Conservation (phyloP, 495 filamentous ascomycete species). For the Stereocaulon alpinum region DNA sequence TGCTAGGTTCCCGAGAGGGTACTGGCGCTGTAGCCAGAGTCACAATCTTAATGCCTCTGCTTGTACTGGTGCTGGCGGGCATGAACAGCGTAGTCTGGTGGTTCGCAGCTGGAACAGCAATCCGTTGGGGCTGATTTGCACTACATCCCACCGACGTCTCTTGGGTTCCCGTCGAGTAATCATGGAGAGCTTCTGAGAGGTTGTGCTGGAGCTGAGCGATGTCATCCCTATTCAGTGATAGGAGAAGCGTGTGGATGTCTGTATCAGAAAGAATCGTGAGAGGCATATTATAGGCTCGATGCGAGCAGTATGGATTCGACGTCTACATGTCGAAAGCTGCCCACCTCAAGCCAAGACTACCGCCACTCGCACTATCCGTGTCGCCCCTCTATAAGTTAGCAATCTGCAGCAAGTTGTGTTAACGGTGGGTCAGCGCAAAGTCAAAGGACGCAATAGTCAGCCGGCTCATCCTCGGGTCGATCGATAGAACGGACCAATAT, state of each 20-base stretch:
- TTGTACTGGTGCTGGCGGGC: conserved; percentile 58
- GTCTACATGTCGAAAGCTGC: too few species aligned
- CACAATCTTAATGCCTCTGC: conserved; percentile 54
- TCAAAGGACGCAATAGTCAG: too few species aligned
- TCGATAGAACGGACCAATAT: too few species aligned
- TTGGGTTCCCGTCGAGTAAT: conserved; percentile 65
- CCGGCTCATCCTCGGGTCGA: too few species aligned
- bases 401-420: too few species aligned
- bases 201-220: conserved; percentile 51
- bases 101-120: conserved; percentile 55
- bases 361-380: too few species aligned
- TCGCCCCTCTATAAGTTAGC: too few species aligned
- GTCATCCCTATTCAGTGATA: conserved; percentile 58
- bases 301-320: too few species aligned
- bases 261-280: conserved; percentile 65
- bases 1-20: conserved; percentile 8
- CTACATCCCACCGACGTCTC: conserved; percentile 44
- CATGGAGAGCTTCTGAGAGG: conserved; percentile 67
- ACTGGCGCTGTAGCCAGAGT: conserved; percentile 30
- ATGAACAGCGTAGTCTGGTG: conserved; percentile 84
- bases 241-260: conserved; percentile 60
- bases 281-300: conserved; percentile 42
- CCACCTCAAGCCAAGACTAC: too few species aligned
- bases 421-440: too few species aligned
- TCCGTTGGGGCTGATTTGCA: conserved; percentile 67